Evolutionary conservation across 148 eudicot species (phyloP), one percentile per base, ranked within the genome.

Genomic region (Spergularia bocconei): DNA sequence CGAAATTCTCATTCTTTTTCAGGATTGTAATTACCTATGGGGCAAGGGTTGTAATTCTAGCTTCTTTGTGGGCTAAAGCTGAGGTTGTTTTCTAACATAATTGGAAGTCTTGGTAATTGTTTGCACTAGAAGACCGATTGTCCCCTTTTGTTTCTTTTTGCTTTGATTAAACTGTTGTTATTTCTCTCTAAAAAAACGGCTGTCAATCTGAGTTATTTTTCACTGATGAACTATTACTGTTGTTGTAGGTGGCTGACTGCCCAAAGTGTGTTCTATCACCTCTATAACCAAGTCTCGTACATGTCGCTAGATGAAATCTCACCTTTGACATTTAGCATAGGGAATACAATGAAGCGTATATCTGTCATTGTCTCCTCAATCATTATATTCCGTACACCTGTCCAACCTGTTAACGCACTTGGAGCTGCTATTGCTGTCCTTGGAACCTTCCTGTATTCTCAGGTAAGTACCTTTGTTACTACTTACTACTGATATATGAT

Each of bases 391-490:
- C 87, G 75, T 19, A 92, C 97, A 17, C 97, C 92, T 48, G 88
- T 92, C 51, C 98, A 83, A 70, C 95, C 95, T 17, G 81, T 90
- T 71, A 92, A 92, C 76, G 93, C 95, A 57, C 87, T 90, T 58
- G 98, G 96, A 71, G 98, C 96, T 70, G 95, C 95, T 74, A 92
- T 92, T 55, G 95, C 98, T 48, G 69, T 92, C 69, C 69, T 90
- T 54, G 96, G 98, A 80, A 90, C 98, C 79, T 90, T 92, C 90
- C 77, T 92, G 81, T 90, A 92, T 82, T 92, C 97, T 63, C 93
- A 88, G 88, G 97, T 88, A 81, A 75, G 29, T 70, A 6, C 17
- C 51, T 20, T 21, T 39, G 48, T 11, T 44, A 21, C 48, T 68
- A 41, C 50, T 67, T 44, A 21, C 48, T 68, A 41, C 57, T 67